Conservation (phyloP, 1,139 yeast species). For the Nakaseomyces bracarensis region DNA sequence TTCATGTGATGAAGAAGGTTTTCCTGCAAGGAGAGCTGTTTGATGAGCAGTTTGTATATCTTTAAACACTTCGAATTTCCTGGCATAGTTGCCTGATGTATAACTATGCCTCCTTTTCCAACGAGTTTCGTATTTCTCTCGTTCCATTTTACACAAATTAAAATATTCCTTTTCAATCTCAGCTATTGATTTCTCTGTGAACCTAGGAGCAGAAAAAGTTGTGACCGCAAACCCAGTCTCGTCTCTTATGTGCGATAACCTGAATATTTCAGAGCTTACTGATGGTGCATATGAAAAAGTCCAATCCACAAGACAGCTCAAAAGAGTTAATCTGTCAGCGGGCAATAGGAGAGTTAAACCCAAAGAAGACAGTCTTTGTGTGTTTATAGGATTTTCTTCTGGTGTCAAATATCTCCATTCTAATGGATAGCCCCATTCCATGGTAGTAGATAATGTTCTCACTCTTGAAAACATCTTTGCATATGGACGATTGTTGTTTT, state of each 20-base stretch:
- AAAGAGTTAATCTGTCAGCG: slow-evolving; percentile 39
- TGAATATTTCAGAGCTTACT: slow-evolving; percentile 35
- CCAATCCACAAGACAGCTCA: slow-evolving; percentile 44
- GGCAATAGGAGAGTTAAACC: slow-evolving; percentile 43
- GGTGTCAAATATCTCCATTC: slow-evolving; percentile 38
- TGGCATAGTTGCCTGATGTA: slow-evolving; percentile 2
- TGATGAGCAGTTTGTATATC: slow-evolving; percentile 5
- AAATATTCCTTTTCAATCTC: slow-evolving; percentile 15
- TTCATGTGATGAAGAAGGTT: slow-evolving; percentile 18
- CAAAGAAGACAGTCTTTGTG: slow-evolving; percentile 35
- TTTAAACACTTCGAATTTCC: slow-evolving; percentile 2
- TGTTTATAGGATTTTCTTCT: slow-evolving; percentile 28
- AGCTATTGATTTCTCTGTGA: slow-evolving; percentile 19
- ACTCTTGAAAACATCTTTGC: slow-evolving; percentile 34
- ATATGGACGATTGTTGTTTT: slow-evolving; percentile 28
- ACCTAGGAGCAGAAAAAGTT: slow-evolving; percentile 25
- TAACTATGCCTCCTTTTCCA: slow-evolving; percentile 7
- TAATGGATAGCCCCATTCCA: slow-evolving; percentile 37
- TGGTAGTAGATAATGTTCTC: slow-evolving; percentile 25
- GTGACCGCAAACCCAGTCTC: slow-evolving; percentile 24
- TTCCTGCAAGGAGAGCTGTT: slow-evolving; percentile 19
- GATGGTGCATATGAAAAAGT: slow-evolving; percentile 38
- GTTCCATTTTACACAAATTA: not conserved
- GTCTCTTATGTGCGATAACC: slow-evolving; percentile 22
- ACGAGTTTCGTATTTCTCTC: slow-evolving; percentile 6